Percentiles rank a stretch among this genome's conserved stretches.
These are phyloP conservation scores for Botryotinia narcissicola DNA, from an alignment of 2,329 filamentous ascomycete species.

Conservation along the genomic window DNA sequence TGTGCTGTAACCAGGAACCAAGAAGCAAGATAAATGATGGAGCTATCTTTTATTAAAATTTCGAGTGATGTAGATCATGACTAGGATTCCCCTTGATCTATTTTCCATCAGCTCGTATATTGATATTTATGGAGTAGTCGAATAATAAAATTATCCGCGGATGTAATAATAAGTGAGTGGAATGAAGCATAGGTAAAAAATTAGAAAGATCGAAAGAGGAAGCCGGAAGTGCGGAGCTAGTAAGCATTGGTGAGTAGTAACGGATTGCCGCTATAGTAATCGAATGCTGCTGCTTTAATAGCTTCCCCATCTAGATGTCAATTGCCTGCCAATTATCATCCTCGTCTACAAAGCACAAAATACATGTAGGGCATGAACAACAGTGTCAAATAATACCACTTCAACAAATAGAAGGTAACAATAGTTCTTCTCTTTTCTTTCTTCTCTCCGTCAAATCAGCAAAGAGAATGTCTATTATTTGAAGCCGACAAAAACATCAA, in stretches of 20 bases:
- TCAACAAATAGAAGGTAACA: not conserved
- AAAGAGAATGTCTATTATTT: not conserved
- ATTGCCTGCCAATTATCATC: not conserved
- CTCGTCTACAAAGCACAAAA: constrained; percentile 3
- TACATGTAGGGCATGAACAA: not conserved
- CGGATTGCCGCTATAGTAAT: not conserved
- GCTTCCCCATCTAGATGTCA: not conserved
- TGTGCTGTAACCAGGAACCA: not conserved
- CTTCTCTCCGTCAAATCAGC: not conserved
- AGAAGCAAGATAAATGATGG: not conserved
- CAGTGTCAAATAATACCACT: not conserved
- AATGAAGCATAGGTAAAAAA: not conserved
- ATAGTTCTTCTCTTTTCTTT: not conserved
- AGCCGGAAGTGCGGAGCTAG: not conserved
- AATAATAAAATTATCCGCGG: not conserved
- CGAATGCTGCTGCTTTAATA: not conserved
- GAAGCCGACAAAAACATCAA: not conserved
- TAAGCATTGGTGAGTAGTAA: not conserved
- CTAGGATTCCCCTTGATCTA: not conserved
- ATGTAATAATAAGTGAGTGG: not conserved
- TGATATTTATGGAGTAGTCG: not conserved
- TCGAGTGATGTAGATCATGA: not conserved
- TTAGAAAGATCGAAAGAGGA: not conserved
- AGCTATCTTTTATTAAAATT: not conserved
- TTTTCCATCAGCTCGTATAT: not conserved